Evolutionary conservation across 345 rosid species (phyloP), one percentile per base, ranked within the genome.

Genomic region (Brassica rapa): DNA sequence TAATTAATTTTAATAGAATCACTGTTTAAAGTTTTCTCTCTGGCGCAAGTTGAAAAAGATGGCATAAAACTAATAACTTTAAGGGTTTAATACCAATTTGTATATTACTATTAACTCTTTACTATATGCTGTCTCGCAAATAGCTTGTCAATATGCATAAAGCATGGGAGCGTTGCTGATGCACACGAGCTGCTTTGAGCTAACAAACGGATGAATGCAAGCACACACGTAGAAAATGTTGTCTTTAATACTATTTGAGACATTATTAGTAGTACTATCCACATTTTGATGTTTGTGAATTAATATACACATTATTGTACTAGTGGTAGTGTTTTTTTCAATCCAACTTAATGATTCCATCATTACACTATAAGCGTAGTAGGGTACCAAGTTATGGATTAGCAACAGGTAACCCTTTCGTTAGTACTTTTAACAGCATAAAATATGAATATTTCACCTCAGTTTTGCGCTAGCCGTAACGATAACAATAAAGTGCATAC

Each of bases 381-480:
- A 19, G 21, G 71, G 39, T 25, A 27, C 61, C 8, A 27, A 46
- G 7, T 46, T 43, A 12, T 68, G 16, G 24, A 29, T 27, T 23
- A 14, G 71, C 35, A 23, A 7, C 59, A 43, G 10, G 35, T 67
- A 16, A 29, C 27, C 25, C 14, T 51, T 12, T 49, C 4, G 4
- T 46, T 12, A 29, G 32, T 29, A 29, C 2, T 46, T 12, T 46
- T 12, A 46, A 49, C 7, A 14, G 6, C 14, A 21, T 21, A 57
- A 19, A 3, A 3, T 8, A 57, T 29, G 11, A 19, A 19, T 19
- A 14, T 56, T 3, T 37, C 7, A 63, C 49, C 70, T 49, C 29
- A 66, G 56, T 41, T 56, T 55, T 53, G 71, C 78, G 55, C 15
- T 51, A 21, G 39, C 65, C 62, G 71, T 65, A 51, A 64, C 77